Conservation (phyloP, 179 eudicot species). For the Carnegiea gigantea region DNA sequence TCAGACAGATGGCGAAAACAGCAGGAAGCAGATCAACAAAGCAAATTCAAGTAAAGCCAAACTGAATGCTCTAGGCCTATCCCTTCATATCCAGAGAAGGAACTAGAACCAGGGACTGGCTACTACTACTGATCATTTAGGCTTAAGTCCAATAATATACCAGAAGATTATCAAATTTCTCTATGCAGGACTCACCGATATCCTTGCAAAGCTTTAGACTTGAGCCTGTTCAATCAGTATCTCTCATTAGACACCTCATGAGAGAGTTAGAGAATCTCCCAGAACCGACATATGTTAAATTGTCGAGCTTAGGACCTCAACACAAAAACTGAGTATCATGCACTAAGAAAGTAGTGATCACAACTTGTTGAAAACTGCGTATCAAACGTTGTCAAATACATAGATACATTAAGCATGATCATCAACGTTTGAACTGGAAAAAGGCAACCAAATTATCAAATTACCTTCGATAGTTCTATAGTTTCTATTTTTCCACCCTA, state of each 20-base stretch:
- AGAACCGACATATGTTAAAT: no score
- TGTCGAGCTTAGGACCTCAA: background rate
- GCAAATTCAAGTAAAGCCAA: constrained; percentile 26
- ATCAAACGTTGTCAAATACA: background rate
- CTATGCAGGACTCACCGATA: background rate
- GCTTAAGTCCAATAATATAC: constrained; percentile 18
- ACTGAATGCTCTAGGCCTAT: constrained; percentile 24
- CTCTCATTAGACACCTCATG: background rate
- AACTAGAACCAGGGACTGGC: constrained; percentile 24
- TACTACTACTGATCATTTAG: constrained; percentile 19
- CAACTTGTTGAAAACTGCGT: background rate
- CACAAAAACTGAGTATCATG: background rate
- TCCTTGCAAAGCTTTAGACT: background rate
- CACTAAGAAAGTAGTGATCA: background rate
- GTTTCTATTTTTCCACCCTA: constrained; percentile 6
- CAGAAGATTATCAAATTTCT: background rate
- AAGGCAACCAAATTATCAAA: background rate
- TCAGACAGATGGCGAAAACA: background rate
- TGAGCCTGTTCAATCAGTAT: constrained; percentile 21
- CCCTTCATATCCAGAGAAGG: constrained; percentile 10
- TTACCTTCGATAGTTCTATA: background rate
- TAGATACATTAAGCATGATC: background rate
- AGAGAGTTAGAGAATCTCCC: background rate
- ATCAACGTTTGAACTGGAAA: background rate
- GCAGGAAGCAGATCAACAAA: constrained; percentile 14